A percentile compares a stretch with the other conserved stretches of the same genome.
Conservation (phyloP, 2,329 filamentous ascomycete genomes). For the Arthroderma sp. region DNA sequence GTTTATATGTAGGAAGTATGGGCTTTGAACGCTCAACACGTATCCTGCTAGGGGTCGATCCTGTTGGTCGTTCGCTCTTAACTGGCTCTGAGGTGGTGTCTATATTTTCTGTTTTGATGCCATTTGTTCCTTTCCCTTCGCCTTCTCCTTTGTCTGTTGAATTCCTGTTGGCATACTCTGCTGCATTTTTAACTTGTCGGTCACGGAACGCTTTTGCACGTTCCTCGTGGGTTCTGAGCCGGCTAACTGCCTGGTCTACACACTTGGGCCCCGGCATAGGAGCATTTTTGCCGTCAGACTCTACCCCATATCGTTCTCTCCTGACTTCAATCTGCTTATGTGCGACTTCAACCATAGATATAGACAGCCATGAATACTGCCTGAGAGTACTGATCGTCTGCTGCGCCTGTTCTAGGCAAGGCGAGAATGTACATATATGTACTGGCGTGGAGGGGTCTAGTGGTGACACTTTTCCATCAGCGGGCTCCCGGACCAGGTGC, state of each 20-base stretch:
- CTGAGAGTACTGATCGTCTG: slow-evolving; percentile 72
- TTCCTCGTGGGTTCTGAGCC: slow-evolving; percentile 61
- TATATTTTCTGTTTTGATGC: background rate
- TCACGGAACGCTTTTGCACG: slow-evolving; percentile 54
- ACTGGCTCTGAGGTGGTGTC: background rate
- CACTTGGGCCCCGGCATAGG: slow-evolving; percentile 54
- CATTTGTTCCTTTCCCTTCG: background rate
- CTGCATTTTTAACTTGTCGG: slow-evolving; percentile 14
- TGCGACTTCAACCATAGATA: slow-evolving; percentile 82
- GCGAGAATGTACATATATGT: slow-evolving; percentile 86
- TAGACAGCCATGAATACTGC: slow-evolving; percentile 74
- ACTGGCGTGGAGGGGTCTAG: slow-evolving; percentile 61
- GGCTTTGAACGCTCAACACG: slow-evolving; percentile 8
- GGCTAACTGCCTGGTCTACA: slow-evolving; percentile 65
- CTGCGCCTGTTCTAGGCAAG: slow-evolving; percentile 92
- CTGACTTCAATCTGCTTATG: slow-evolving; percentile 70
- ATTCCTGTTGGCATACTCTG: background rate
- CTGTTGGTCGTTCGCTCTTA: background rate
- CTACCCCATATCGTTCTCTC: slow-evolving; percentile 66
- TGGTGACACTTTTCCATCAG: slow-evolving; percentile 33
- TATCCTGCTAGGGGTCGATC: background rate
- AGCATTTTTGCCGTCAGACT: slow-evolving; percentile 48
- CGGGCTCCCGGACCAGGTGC: slow-evolving; percentile 32
- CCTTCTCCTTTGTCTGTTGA: background rate
- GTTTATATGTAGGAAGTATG: slow-evolving; percentile 48